A percentile compares a stretch with the other conserved stretches of the same genome.
Evolutionary conservation across 805 yeast genomes (phyloP).

Genomic region (Metschnikowia cerradonensis): DNA sequence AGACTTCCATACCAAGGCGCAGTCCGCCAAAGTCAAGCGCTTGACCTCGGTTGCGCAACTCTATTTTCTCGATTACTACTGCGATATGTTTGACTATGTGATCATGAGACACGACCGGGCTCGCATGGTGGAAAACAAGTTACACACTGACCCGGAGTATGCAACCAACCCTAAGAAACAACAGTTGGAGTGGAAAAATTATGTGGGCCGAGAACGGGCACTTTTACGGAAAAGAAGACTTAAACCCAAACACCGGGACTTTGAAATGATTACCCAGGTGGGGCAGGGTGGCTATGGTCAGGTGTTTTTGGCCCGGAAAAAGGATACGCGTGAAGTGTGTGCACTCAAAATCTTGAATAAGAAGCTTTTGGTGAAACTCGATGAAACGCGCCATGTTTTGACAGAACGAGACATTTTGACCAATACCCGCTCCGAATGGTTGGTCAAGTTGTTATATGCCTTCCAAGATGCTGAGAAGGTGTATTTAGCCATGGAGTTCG

Average conservation of each 20-base stretch:
- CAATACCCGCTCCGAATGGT: conserved; percentile 94
- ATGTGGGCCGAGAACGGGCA: conserved; percentile 80
- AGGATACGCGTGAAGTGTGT: conserved; percentile 91
- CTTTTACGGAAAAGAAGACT: conserved; percentile 82
- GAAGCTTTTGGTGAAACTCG: conserved; percentile 76
- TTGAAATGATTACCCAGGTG: conserved; percentile 94
- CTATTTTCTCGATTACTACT: conserved; percentile 91
- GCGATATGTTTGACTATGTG: conserved; percentile 92
- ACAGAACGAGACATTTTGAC: conserved; percentile 96
- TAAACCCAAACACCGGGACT: conserved; percentile 91
- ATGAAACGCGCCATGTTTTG: conserved; percentile 91
- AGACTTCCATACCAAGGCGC: conserved; percentile 57
- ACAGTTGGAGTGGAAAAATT: conserved; percentile 63
- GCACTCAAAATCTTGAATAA: conserved; percentile 92
- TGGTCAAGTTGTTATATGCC: conserved; percentile 88
- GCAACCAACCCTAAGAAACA: conserved; percentile 29
- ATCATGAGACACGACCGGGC: conserved; percentile 80
- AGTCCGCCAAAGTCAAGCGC: conserved; percentile 73
- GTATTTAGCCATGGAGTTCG: conserved; percentile 97
- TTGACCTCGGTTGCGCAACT: conserved; percentile 88
- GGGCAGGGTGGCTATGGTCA: conserved; percentile 99
- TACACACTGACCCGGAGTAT: conserved; percentile 49
- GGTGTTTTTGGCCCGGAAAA: conserved; percentile 92
- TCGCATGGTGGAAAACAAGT: conserved; percentile 59
- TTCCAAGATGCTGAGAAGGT: conserved; percentile 90